Evolutionary conservation across 2,329 filamentous ascomycete genomes (phyloP), one percentile per base, ranked within the genome.

Genomic region (Aspergillus thermomutatus): DNA sequence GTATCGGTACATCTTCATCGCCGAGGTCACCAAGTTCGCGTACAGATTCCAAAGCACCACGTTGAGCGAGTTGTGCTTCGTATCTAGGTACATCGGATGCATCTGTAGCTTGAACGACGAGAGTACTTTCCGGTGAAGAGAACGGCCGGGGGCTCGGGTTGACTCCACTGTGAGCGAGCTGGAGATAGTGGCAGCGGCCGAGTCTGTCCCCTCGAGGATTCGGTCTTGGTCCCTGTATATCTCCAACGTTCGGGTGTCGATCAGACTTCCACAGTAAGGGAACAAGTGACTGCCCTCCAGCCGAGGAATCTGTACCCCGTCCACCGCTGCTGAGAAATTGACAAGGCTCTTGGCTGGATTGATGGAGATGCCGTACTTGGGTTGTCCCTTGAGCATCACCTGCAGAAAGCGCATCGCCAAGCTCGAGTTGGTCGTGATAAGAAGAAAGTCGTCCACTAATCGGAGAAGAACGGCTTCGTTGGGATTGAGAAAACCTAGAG

Each of bases 391-490:
- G 65, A 96, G 88, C 92, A 99, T 96, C 17, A 83, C 81, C 56
- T 86, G 77, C 21, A 96, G 80, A 69, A 99, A 97, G 1, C 76
- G 78, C 56, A 80, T 79, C 0, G 91, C 93, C 65, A 92, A 85
- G 7, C 72, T 63, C 53, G 75, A 78, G 50, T 90, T 82, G 0
- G 87, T 86, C 0, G 90, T 96, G 66, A 99, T 87, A 48, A 99
- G 83, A 4, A 97, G 79, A 65, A 97, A 99, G 67, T 99, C 94
- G 65, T 99, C 94, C 45, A 96, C 90, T 9, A 97, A 81, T 17
- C 94, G 83, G 52, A 97, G 74, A 7, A 99, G 79, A 2, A 97
- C 74, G 50, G 83, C 87, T 34, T 87, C 78, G n/a, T 72, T 68
- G 0, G 75, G 67, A 17, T 79, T 65, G 2, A 94, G 74, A 68